Base-by-base conservation (phyloP, 2,329 filamentous ascomycete genomes). In the Calycina marina region DNA sequence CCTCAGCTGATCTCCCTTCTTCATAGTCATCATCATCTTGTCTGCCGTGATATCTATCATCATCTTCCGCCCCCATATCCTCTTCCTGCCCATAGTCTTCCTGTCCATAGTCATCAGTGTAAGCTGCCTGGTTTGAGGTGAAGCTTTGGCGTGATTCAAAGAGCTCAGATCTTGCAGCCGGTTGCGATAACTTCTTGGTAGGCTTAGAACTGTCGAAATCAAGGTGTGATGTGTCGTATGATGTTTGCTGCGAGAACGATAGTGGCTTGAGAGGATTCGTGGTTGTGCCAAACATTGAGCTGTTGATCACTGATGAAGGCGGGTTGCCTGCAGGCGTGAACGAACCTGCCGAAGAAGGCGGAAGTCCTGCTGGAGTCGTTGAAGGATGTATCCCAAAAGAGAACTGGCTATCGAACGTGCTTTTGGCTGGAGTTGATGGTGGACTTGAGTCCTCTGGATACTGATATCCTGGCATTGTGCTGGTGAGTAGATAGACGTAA, bases 281-380 rank as follows among this genome's bases (percentile, higher is more conserved):
- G 16, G 32, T 32, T 11, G 38, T 47, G 15, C 53, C 55, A 35
- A 63, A 51, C 38, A 61, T 60, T 11, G 69, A 67, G 49, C 60
- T 65, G 31, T 62, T 63, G 41, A 69, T 64, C 13, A 64, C 44
- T 26, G 58, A 58, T 5, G 62, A 61, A 16, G 66, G 63, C 28
- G 67, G 67, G 26, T 58, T 59, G 3, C 63, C 68, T 35, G 61
- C 58, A 18, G 69, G 69, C 14, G 68, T 72, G 33, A 69, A 69
- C n/a, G 67, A 71, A 39, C 52, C 51, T 15, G 57, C 54, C 37
- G 57, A 59, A 18, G 64, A 65, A 15, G 67, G 67, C 1, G 69
- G 68, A 36, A 58, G 61, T 25, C 67, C 69, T 28, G 65, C 65
- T 32, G 69, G 69, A 11, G 69, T 73, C 13, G 67, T 71, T 4